These are phyloP conservation scores for Aspergillus fumigatus DNA, from an alignment of 2,329 filamentous ascomycete genomes.

Conservation along the genomic window DNA sequence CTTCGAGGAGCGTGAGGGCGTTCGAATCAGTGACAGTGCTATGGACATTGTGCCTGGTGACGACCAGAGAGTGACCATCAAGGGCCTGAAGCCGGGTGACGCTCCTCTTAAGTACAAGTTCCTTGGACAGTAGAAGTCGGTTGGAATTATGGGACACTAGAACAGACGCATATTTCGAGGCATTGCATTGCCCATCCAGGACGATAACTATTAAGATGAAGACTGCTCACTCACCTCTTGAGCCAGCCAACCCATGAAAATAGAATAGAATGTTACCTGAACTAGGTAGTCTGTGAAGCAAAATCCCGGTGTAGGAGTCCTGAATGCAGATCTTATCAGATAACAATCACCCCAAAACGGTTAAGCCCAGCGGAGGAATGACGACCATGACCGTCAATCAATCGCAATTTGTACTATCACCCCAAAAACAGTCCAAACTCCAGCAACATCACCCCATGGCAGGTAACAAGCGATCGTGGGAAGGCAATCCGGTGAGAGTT, in stretches of 20 bases:
- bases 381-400: background rate
- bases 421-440: background rate
- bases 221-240: background rate
- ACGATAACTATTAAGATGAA: background rate
- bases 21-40: constrained; percentile 52
- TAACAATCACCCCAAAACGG: constrained; percentile 1
- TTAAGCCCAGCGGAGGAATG: background rate
- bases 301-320: too few species aligned
- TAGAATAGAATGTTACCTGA: background rate
- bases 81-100: constrained; percentile 17
- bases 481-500: constrained; percentile 27
- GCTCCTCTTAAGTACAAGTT: constrained; percentile 23
- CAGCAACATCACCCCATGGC: constrained; percentile 16
- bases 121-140: constrained; percentile 19
- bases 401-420: background rate
- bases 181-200: background rate
- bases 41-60: constrained; percentile 58
- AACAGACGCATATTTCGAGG: too few species aligned
- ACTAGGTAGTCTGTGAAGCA: too few species aligned
- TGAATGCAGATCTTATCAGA: constrained; percentile 5
- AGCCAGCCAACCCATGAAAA: background rate
- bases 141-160: too few species aligned
- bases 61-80: constrained; percentile 41
- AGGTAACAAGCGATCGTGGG: constrained; percentile 37
- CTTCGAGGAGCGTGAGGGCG: constrained; percentile 54